Conservation (phyloP, 2,329 filamentous ascomycete genomes). For the Talaromyces verruculosus region DNA sequence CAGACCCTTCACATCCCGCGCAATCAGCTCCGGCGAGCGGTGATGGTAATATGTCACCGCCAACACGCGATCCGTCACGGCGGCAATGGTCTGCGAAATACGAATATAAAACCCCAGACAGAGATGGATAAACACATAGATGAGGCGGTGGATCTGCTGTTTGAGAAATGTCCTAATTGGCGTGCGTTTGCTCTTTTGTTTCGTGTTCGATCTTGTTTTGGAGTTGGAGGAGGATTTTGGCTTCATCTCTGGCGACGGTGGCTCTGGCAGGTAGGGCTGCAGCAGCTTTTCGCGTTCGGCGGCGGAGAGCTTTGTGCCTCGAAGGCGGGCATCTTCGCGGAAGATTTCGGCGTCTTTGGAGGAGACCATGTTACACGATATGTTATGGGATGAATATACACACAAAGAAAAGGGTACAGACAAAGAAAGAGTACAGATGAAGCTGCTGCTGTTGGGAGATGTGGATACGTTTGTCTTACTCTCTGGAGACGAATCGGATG, state of each 20-base stretch:
- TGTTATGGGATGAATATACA: neutral
- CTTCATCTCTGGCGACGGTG: constrained; percentile 22
- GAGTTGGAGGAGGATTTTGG: neutral
- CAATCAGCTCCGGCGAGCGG: constrained; percentile 87
- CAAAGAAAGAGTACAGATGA: neutral
- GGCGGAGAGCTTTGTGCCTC: constrained; percentile 43
- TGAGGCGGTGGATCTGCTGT: constrained; percentile 45
- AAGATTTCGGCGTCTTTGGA: constrained; percentile 37
- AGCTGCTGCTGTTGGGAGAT: constrained; percentile 11
- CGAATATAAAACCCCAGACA: constrained; percentile 88
- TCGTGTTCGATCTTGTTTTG: constrained; percentile 3
- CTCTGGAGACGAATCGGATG: neutral
- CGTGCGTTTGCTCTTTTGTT: constrained; percentile 23
- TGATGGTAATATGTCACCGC: constrained; percentile 93
- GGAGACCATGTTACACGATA: constrained; percentile 33
- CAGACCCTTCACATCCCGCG: constrained; percentile 76
- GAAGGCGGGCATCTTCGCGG: constrained; percentile 40
- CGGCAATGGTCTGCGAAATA: constrained; percentile 74
- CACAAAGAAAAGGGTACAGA: neutral
- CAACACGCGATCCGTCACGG: constrained; percentile 72
- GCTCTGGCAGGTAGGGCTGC: constrained; percentile 55
- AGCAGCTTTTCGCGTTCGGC: constrained; percentile 54
- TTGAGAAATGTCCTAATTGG: constrained; percentile 48
- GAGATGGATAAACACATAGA: constrained; percentile 59
- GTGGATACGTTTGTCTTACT: constrained; percentile 6